Evolutionary conservation across 2,329 filamentous ascomycete genomes (phyloP), one percentile per base, ranked within the genome.

Genomic region (Alternaria hordeiaustralica): DNA sequence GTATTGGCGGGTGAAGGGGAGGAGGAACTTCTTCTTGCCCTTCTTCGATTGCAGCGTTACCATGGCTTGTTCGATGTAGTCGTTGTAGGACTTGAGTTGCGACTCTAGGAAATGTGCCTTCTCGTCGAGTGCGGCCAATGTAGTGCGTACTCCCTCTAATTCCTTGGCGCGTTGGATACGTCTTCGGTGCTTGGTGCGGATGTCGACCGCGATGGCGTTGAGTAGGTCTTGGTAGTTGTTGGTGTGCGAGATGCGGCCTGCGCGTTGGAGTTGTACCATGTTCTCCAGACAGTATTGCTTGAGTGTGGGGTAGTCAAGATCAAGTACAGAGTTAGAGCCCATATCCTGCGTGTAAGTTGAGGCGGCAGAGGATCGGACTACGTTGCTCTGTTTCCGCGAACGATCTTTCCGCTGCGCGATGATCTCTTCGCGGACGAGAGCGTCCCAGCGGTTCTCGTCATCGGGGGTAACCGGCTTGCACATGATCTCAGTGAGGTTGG

Each of bases 21-120:
- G 87, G 60, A 97, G 87, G 85, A 97, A 97, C 57, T 92, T 89
- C 80, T 96, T 97, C 84, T 96, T 96, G 66, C 91, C 94, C 82
- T 97, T 97, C 81, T 97, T 97, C 82, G 92, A 97, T 80, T 98
- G 96, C 62, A 99, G 85, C 5, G 96, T 99, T 64, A 94, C 87
- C 93, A 99, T 97, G 53, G 96, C 95, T 80, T 97, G 94, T 83
- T 99, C 96, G 76, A 99, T 97, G 82, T 99, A 99, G 82, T 99
- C 94, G 78, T 99, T 97, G 83, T 99, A 99, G 69, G 91, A 96
- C 85, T 97, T 97, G 64, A 97, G 88, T 82, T 99, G 96, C 72
- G 94, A 92, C 77, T 99, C 96, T 10, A 99, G 87, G 81, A 96
- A 99, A 69, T 89, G 88, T 41, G 95, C 94, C 83, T 99, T 96